phyloP scores from a whole-genome alignment of 768 basidiomycete species.

The Mycena vitilis region DNA sequence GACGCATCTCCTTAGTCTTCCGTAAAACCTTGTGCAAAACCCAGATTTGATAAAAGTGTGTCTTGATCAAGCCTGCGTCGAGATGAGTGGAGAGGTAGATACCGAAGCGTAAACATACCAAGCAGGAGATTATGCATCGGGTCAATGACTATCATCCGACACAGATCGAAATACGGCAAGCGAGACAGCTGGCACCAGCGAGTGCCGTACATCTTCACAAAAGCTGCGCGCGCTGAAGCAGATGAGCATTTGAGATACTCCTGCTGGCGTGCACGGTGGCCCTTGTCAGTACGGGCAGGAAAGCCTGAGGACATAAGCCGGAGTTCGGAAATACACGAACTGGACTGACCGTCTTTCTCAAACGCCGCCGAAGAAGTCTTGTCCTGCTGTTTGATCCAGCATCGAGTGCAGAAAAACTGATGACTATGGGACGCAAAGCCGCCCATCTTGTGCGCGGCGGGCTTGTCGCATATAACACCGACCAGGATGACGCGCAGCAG shows the following conservation, averaged over 20 bases:
- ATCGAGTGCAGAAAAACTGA: slow-evolving; percentile 46
- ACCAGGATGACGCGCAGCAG: slow-evolving; percentile 46
- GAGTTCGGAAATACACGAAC: not conserved
- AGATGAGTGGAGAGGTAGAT: not conserved
- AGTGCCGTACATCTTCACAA: not conserved
- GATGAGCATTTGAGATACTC: not conserved
- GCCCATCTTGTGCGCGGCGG: slow-evolving; percentile 49
- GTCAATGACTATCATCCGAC: slow-evolving; percentile 43
- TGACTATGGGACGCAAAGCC: slow-evolving; percentile 47
- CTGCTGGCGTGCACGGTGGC: not conserved
- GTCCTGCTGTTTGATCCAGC: slow-evolving; percentile 44
- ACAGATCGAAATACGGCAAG: slow-evolving; percentile 45
- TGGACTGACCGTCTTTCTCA: slow-evolving; percentile 4
- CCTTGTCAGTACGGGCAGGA: not conserved
- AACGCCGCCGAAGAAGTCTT: slow-evolving; percentile 41
- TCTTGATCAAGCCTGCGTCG: slow-evolving; percentile 31
- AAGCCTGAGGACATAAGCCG: not conserved
- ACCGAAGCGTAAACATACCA: slow-evolving; percentile 27
- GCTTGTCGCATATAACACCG: slow-evolving; percentile 51
- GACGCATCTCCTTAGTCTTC: too few species aligned
- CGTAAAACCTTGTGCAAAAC: too few species aligned
- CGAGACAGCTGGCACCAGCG: slow-evolving; percentile 3
- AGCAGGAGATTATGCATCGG: slow-evolving; percentile 49
- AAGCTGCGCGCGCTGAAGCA: not conserved
- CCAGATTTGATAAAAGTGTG: slow-evolving; percentile 35